Conservation (phyloP, 306 rosid species). For the Parietaria judaica region DNA sequence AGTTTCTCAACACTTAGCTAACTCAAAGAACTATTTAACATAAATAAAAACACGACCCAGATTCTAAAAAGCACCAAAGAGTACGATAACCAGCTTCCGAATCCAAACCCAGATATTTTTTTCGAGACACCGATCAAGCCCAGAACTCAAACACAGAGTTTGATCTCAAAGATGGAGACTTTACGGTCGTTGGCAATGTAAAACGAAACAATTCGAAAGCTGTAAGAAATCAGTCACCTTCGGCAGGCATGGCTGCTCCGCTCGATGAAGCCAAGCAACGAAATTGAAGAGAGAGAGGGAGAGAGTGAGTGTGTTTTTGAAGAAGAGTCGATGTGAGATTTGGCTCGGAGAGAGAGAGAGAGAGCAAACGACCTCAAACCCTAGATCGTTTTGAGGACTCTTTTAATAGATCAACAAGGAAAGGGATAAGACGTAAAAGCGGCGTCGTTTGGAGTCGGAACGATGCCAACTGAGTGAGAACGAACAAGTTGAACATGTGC, state of each 20-base stretch:
- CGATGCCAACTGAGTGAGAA: background rate
- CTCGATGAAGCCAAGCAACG: background rate
- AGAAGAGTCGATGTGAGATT: background rate
- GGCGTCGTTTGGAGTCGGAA: background rate
- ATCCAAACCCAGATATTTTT: too few species aligned
- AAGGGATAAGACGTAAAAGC: background rate
- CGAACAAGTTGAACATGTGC: too few species aligned
- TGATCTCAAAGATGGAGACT: background rate
- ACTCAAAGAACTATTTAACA: background rate
- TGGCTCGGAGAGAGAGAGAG: background rate
- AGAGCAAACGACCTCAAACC: conserved; percentile 21
- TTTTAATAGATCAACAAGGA: too few species aligned
- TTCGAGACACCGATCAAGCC: background rate
- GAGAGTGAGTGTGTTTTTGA: background rate
- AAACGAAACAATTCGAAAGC: background rate
- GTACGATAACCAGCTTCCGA: background rate
- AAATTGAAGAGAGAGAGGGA: background rate
- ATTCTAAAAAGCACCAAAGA: background rate
- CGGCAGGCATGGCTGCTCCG: conserved; percentile 11
- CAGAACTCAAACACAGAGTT: background rate
- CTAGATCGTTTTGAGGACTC: conserved; percentile 20
- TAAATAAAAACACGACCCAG: background rate
- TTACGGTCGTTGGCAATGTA: background rate
- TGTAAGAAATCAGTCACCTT: conserved; percentile 2
- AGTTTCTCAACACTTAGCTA: too few species aligned